These are phyloP conservation scores for Hanseniaspora opuntiae DNA, from an alignment of 805 yeast genomes.

Conservation along the genomic window DNA sequence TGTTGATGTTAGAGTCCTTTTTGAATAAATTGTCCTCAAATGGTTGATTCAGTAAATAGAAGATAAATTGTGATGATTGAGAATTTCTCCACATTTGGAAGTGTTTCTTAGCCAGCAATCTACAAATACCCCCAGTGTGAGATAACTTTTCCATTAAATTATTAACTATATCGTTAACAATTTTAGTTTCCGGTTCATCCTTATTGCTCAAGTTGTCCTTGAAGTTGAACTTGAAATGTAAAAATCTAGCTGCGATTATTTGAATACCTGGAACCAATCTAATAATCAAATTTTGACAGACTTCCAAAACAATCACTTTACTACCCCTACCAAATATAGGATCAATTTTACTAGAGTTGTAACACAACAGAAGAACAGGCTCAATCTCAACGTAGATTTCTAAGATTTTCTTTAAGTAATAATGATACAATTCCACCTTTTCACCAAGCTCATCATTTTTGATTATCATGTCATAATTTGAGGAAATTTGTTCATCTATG, in stretches of 20 bases:
- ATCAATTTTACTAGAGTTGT: constrained; percentile 12
- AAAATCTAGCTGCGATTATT: constrained; percentile 22
- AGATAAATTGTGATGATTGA: constrained; percentile 35
- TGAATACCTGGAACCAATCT: constrained; percentile 14
- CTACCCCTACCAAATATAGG: constrained; percentile 15
- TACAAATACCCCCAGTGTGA: constrained; percentile 25
- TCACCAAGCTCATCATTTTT: constrained; percentile 15
- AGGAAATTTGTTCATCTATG: constrained; percentile 14
- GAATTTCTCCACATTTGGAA: constrained; percentile 54
- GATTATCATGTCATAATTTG: constrained; percentile 12
- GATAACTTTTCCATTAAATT: constrained; percentile 22
- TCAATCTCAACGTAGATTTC: constrained; percentile 17
- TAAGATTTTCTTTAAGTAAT: constrained; percentile 17
- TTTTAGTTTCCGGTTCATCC: background rate
- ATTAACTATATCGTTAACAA: constrained; percentile 16
- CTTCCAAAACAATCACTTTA: constrained; percentile 14
- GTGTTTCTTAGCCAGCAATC: constrained; percentile 38
- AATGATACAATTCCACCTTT: constrained; percentile 20
- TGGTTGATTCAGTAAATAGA: constrained; percentile 25
- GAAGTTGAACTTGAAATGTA: constrained; percentile 21
- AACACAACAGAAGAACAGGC: constrained; percentile 15
- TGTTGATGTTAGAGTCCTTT: constrained; percentile 16
- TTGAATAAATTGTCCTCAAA: constrained; percentile 23
- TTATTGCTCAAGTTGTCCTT: constrained; percentile 6
- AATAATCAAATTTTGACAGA: constrained; percentile 15